A percentile compares a stretch with the other conserved stretches of the same genome.
Evolutionary conservation across 176 grass and related monocot genomes (phyloP).

Genomic region (Bothriochloa decipiens): DNA sequence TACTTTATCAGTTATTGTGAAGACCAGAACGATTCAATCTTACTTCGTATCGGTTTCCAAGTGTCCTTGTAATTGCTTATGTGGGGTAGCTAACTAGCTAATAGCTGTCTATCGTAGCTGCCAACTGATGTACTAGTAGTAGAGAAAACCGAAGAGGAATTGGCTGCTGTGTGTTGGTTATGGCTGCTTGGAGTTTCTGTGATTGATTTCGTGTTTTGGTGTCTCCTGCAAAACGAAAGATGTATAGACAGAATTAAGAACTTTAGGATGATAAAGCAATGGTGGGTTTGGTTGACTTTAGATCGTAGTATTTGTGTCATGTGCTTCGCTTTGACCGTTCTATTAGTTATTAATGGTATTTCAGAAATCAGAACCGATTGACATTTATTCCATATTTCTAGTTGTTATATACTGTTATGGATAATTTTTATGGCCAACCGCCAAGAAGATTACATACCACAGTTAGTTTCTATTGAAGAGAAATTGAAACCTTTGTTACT

Average conservation of each 20-base stretch:
- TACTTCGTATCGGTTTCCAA: no score
- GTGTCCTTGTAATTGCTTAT: neutral
- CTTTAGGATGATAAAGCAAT: neutral
- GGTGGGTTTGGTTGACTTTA: no score
- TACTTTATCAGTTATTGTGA: no score
- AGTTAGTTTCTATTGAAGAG: conserved; percentile 8
- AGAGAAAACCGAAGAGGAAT: neutral
- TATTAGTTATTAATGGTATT: no score
- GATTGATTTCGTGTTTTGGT: neutral
- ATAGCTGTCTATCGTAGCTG: neutral
- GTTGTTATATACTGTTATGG: no score
- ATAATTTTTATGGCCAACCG: no score
- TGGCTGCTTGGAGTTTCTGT: neutral
- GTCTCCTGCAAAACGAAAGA: neutral
- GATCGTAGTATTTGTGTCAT: no score
- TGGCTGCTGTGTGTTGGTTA: neutral
- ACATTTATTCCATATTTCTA: no score
- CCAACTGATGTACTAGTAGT: neutral
- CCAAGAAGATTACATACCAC: no score
- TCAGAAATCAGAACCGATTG: no score
- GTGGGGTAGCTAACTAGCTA: neutral
- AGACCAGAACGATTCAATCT: no score
- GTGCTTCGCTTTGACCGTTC: no score
- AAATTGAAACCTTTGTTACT: neutral
- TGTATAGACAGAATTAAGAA: neutral